phyloP scores from a whole-genome alignment of 331 rosid genomes.

The Dryas integrifolia region DNA sequence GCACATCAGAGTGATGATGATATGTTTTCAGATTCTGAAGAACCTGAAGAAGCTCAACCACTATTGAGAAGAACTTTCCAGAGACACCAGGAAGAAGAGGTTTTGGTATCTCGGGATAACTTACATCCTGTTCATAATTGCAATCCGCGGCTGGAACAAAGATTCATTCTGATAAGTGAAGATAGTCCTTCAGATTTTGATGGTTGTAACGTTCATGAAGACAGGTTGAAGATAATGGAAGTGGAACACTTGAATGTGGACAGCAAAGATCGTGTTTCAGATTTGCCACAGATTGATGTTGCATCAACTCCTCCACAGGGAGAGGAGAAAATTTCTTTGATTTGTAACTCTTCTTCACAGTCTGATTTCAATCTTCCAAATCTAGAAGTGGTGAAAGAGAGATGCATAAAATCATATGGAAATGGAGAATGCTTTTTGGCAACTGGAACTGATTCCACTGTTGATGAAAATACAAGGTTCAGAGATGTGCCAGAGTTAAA shows the following conservation, averaged over 20 bases:
- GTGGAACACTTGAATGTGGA: constrained; percentile 17
- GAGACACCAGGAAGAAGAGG: not conserved
- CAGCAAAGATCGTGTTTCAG: constrained; percentile 10
- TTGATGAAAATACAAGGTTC: constrained; percentile 20
- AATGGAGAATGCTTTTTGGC: constrained; percentile 41
- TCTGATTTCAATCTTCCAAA: constrained; percentile 39
- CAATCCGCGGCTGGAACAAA: not conserved
- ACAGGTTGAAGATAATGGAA: not conserved
- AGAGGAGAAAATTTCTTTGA: constrained; percentile 55
- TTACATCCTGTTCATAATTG: not conserved
- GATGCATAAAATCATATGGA: constrained; percentile 44
- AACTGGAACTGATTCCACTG: constrained; percentile 47
- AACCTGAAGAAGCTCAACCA: constrained; percentile 8
- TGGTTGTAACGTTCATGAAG: constrained; percentile 1
- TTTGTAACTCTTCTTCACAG: constrained; percentile 43
- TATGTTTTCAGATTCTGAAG: constrained; percentile 9
- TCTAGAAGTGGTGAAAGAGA: constrained; percentile 50
- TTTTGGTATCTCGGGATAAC: not conserved
- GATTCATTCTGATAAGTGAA: not conserved
- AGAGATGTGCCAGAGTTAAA: not conserved
- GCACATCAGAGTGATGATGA: constrained; percentile 1
- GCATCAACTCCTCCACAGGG: constrained; percentile 39
- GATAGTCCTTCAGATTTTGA: constrained; percentile 9
- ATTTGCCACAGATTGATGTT: constrained; percentile 34
- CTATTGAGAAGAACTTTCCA: not conserved